Evolutionary conservation across 1,139 yeast genomes (phyloP).

Genomic region (Yamadazyma taylorii): DNA sequence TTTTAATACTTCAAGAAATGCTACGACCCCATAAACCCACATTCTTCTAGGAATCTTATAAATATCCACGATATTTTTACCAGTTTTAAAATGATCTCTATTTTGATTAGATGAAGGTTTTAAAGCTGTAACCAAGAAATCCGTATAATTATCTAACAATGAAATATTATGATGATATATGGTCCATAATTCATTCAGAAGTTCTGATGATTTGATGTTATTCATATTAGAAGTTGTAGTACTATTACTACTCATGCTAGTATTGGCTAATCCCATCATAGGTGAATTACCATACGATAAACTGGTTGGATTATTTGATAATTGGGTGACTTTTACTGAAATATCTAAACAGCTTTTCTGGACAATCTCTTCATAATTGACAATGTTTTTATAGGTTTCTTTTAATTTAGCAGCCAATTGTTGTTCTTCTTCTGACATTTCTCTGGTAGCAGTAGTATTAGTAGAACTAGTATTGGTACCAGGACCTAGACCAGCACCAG

Average conservation of each 20-base stretch:
- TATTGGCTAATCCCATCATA: constrained; percentile 5
- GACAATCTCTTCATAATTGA: constrained; percentile 64
- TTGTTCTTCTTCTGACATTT: constrained; percentile 66
- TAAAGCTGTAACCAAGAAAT: constrained; percentile 67
- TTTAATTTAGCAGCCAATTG: constrained; percentile 68
- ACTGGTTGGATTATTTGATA: constrained; percentile 28
- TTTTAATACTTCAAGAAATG: constrained; percentile 73
- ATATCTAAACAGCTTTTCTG: constrained; percentile 66
- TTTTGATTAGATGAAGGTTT: constrained; percentile 55
- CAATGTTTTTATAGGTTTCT: constrained; percentile 70
- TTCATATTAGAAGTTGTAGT: constrained; percentile 10
- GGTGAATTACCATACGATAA: constrained; percentile 13
- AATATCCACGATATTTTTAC: constrained; percentile 70
- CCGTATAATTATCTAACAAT: constrained; percentile 66
- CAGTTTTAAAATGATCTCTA: constrained; percentile 56
- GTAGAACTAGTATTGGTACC: too few relatives aligned
- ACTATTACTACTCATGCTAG: constrained; percentile 5
- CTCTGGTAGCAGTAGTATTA: constrained; percentile 19
- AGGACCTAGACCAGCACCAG: too few relatives aligned
- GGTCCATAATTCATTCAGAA: constrained; percentile 66
- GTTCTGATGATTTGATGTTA: constrained; percentile 42
- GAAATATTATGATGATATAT: constrained; percentile 68
- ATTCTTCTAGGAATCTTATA: constrained; percentile 74
- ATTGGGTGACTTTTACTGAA: constrained; percentile 50
- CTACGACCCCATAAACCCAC: constrained; percentile 85